phyloP scores from a whole-genome alignment of 768 basidiomycete species.

The Butyriboletus loyo region DNA sequence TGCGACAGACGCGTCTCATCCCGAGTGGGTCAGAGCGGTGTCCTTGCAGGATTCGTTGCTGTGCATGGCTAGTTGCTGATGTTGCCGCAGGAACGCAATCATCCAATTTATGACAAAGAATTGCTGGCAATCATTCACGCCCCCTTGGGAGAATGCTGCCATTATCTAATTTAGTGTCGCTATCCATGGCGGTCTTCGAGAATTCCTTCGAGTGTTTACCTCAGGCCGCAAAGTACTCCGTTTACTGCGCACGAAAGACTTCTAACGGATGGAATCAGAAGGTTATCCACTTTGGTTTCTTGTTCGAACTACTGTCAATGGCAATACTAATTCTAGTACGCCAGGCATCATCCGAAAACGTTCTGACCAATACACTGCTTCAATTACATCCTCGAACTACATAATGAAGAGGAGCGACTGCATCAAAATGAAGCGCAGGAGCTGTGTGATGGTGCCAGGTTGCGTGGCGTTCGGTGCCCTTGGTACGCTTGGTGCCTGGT shows the following conservation, averaged over 20 bases:
- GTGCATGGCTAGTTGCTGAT: constrained; percentile 12
- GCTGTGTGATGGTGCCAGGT: constrained; percentile 12
- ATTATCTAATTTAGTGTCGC: constrained; percentile 12
- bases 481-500: constrained; percentile 17
- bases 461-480: constrained; percentile 15
- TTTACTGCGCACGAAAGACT: constrained; percentile 1
- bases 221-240: constrained; percentile 2
- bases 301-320: neutral
- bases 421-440: constrained; percentile 9
- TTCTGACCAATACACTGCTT: constrained; percentile 8
- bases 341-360: constrained; percentile 1
- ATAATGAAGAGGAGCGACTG: neutral
- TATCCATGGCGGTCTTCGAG: constrained; percentile 9
- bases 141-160: no score
- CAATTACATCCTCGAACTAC: constrained; percentile 4
- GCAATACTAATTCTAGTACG: constrained; percentile 1
- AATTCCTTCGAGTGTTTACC: constrained; percentile 4
- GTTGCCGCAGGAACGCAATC: no score
- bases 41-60: constrained; percentile 18
- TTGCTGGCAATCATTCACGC: no score
- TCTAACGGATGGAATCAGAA: constrained; percentile 17
- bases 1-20: constrained; percentile 4
- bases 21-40: constrained; percentile 17
- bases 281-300: constrained; percentile 1
- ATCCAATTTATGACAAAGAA: no score